These are phyloP conservation scores for Leptodermis oblonga DNA, from an alignment of 257 asterid species.

Conservation along the genomic window DNA sequence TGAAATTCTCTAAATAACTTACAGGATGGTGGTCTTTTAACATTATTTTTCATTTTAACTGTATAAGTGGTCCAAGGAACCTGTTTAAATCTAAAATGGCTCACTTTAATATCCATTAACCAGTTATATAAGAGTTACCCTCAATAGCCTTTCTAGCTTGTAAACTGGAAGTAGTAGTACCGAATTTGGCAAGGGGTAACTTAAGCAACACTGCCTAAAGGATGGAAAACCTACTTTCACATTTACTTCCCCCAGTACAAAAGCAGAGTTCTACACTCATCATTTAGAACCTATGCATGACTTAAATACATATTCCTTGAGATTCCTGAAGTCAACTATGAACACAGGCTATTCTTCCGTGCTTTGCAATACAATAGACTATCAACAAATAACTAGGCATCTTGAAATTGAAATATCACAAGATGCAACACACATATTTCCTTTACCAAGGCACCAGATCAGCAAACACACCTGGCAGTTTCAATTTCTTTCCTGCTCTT, in stretches of 20 bases:
- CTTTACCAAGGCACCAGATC: not conserved
- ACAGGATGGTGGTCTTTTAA: not conserved
- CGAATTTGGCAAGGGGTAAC: not conserved
- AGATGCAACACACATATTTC: not conserved
- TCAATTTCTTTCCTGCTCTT: not conserved
- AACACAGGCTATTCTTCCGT: not conserved
- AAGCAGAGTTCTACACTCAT: not conserved
- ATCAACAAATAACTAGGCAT: not conserved
- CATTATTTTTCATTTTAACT: not conserved
- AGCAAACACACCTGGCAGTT: not conserved
- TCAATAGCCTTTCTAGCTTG: not conserved
- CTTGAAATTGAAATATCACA: not conserved
- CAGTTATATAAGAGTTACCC: too few relatives aligned
- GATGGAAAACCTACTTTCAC: not conserved
- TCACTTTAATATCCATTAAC: too few relatives aligned
- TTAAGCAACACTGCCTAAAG: not conserved
- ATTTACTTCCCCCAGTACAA: not conserved
- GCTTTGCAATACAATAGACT: not conserved
- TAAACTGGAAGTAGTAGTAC: not conserved
- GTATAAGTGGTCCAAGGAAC: not conserved
- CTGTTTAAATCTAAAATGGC: not conserved
- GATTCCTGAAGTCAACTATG: not conserved
- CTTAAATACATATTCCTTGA: not conserved
- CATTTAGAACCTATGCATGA: not conserved
- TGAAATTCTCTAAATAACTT: not conserved